Percentiles rank a stretch among this genome's conserved stretches.
Conservation (phyloP, 139 green algal genomes). For the Yamagishiella unicocca region DNA sequence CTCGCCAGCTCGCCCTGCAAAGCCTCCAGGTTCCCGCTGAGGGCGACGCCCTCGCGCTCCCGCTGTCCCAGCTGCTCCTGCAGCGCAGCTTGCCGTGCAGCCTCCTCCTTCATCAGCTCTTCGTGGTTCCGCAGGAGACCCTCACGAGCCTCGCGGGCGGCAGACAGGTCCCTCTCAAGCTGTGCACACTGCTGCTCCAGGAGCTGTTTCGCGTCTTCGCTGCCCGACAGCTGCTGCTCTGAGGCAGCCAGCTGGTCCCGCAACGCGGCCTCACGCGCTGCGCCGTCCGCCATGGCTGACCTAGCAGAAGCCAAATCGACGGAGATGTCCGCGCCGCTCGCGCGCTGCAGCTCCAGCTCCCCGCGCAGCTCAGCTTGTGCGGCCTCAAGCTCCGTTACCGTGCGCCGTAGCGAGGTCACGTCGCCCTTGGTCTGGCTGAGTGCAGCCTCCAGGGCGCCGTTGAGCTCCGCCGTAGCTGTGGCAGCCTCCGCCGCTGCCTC, state of each 20-base stretch:
- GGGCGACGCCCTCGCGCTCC: neutral
- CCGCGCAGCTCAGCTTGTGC: neutral
- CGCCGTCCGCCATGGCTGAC: neutral
- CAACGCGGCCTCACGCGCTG: neutral
- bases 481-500: neutral
- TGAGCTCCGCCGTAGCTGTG: neutral
- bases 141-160: neutral
- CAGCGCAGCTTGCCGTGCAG: neutral
- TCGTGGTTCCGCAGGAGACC: neutral
- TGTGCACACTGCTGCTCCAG: neutral
- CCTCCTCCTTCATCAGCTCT: neutral
- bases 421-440: neutral
- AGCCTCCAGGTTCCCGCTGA: slow-evolving; percentile 4
- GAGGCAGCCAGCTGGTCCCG: neutral
- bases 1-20: neutral
- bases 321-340: neutral
- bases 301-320: neutral
- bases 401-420: neutral
- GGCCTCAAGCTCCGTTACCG: neutral
- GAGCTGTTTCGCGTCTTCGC: neutral
- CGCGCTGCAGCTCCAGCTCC: neutral
- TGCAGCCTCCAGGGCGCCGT: neutral
- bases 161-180: neutral
- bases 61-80: neutral
- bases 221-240: neutral